phyloP scores from a whole-genome alignment of 345 rosid species.

The Pistacia vera region DNA sequence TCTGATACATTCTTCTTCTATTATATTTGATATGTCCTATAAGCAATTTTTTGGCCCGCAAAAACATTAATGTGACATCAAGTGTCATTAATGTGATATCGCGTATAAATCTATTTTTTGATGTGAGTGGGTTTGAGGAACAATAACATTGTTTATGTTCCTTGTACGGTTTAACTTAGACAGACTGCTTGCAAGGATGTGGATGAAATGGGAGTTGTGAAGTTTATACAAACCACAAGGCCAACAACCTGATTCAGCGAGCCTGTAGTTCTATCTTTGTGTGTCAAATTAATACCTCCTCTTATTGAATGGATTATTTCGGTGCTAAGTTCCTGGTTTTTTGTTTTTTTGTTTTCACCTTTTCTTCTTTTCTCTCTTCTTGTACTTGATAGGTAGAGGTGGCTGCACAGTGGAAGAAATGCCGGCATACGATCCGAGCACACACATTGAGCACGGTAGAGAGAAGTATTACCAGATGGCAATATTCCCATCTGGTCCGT shows the following conservation, averaged over 20 bases:
- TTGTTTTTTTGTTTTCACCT: neutral
- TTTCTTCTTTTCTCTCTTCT: slow-evolving; percentile 12
- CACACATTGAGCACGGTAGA: too few species aligned
- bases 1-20: neutral
- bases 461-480: too few species aligned
- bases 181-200: slow-evolving; percentile 90
- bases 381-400: slow-evolving; percentile 73
- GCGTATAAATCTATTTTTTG: neutral
- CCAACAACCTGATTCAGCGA: slow-evolving; percentile 92
- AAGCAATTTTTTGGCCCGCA: neutral
- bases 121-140: slow-evolving; percentile 13
- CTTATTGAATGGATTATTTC: neutral
- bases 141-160: slow-evolving; percentile 22
- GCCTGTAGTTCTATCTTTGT: slow-evolving; percentile 92
- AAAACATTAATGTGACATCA: neutral
- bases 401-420: slow-evolving; percentile 90
- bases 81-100: neutral
- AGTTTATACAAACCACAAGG: slow-evolving; percentile 95
- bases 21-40: neutral
- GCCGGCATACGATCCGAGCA: too few species aligned
- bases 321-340: neutral
- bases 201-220: slow-evolving; percentile 92
- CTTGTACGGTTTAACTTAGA: slow-evolving; percentile 88
- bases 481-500: too few species aligned
- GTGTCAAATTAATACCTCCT: slow-evolving; percentile 27